Conservation (phyloP, 1,284 basidiomycete species). For the Schizophyllum amplum region DNA sequence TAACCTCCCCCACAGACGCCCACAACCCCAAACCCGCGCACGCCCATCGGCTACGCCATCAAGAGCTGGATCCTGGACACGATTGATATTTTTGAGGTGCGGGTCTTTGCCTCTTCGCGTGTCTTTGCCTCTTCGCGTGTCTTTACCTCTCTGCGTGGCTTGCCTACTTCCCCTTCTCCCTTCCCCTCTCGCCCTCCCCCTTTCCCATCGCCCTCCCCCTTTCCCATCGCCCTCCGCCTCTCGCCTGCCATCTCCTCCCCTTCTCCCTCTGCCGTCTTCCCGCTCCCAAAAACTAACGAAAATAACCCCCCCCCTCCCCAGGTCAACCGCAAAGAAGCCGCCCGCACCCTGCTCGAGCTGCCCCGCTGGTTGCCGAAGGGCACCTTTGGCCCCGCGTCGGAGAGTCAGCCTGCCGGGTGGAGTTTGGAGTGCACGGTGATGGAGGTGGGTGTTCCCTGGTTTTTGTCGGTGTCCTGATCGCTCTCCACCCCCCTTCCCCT, state of each 20-base stretch:
- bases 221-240: too few relatives aligned
- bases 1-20: conserved; percentile 20
- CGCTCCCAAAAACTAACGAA: too few relatives aligned
- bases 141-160: too few relatives aligned
- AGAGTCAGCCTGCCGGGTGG: conserved; percentile 65
- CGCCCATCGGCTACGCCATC: conserved; percentile 73
- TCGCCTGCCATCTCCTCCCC: too few relatives aligned
- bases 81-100: conserved; percentile 78
- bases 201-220: too few relatives aligned
- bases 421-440: conserved; percentile 74
- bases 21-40: conserved; percentile 71
- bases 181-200: too few relatives aligned
- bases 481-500: conserved; percentile 3
- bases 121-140: background rate
- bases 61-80: conserved; percentile 77
- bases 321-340: conserved; percentile 93
- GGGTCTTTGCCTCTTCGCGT: background rate
- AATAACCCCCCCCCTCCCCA: too few relatives aligned
- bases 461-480: conserved; percentile 3
- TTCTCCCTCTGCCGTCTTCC: too few relatives aligned
- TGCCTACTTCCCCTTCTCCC: too few relatives aligned
- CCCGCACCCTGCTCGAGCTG: conserved; percentile 79
- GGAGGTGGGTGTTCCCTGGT: conserved; percentile 42
- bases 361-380: conserved; percentile 80
- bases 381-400: conserved; percentile 70